Conservation (phyloP, 2,329 filamentous ascomycete genomes). For the Nannizziopsis arthrosporioides region DNA sequence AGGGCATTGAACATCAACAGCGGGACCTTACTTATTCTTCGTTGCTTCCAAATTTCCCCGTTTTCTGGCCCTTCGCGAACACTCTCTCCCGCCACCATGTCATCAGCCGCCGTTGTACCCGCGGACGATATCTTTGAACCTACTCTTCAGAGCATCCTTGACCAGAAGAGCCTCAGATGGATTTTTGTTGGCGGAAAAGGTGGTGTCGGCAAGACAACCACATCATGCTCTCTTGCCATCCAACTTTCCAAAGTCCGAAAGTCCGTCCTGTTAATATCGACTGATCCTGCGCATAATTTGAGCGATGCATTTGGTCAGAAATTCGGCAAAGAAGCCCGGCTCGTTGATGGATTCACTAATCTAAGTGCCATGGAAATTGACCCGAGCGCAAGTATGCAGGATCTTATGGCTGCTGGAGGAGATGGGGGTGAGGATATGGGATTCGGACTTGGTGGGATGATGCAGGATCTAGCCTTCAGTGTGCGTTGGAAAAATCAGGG, state of each 20-base stretch:
- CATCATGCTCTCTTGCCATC: conserved; percentile 93
- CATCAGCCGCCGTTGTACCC: conserved; percentile 31
- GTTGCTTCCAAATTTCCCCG: not conserved
- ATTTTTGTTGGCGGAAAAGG: conserved; percentile 98
- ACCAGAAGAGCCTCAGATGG: conserved; percentile 92
- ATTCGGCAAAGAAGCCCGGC: conserved; percentile 94
- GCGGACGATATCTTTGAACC: conserved; percentile 72
- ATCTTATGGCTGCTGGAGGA: conserved; percentile 69
- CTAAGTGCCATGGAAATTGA: conserved; percentile 99
- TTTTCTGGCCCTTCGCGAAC: not conserved
- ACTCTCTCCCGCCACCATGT: conserved; percentile 21
- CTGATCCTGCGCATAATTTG: conserved; percentile 94
- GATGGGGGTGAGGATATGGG: conserved; percentile 52
- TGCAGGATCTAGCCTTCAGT: conserved; percentile 95
- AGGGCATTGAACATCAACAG: too few relatives aligned
- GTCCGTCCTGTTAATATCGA: conserved; percentile 93
- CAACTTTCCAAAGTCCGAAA: conserved; percentile 91
- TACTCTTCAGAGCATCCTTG: conserved; percentile 83
- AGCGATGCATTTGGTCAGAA: conserved; percentile 97
- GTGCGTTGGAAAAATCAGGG: conserved; percentile 41
- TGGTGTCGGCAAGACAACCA: conserved; percentile 98
- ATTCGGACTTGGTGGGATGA: conserved; percentile 76
- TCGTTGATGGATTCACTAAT: conserved; percentile 84
- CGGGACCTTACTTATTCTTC: too few relatives aligned
- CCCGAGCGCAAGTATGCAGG: conserved; percentile 94